Base-by-base conservation (phyloP, 768 basidiomycete genomes). In the Russula sp. region DNA sequence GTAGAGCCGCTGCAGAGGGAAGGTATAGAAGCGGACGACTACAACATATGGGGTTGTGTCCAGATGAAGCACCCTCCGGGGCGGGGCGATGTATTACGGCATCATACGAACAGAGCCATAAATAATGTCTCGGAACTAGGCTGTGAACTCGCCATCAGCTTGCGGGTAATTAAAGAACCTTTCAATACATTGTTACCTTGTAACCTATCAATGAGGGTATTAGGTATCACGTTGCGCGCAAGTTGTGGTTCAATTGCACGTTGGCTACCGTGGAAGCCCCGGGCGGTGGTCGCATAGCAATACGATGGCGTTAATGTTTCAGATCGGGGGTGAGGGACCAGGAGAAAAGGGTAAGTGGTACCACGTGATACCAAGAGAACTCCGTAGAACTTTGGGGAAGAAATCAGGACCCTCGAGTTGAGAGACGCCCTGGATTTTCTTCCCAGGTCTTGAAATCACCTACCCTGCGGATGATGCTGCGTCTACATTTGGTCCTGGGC, bases 201-300 rank as follows among this genome's bases (percentile, higher is more conserved):
- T 35, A 35, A n/a, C 20, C 49, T 25, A 46, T 47, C 22, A 47
- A 47, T 51, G 52, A 39, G 32, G 45, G 38, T n/a, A 62, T 45
- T 39, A 20, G 36, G 22, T 51, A 59, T 63, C 58, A 59, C 61
- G 52, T 49, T 55, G 62, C 32, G 38, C 46, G 41, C 43, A 2
- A 2, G 14, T 14, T 34, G 45, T 38, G 58, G 13, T 13, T 29
- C 35, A 36, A 53, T 42, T 18, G 18, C 42, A 36, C 32, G 8
- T 38, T 39, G 34, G n/a, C 35, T n/a, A 58, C 56, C 43, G 50
- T 38, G 57, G 7, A 42, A 5, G 16, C 22, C 50, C 38, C 29
- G 46, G 45, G 39, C 14, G 39, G 38, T 39, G 61, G 61, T 63
- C 57, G 61, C 61, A 8, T 59, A 63, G 61, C 61, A 48, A 63